phyloP scores from a whole-genome alignment of 768 basidiomycete species.

The Xanthoconium stramineum region DNA sequence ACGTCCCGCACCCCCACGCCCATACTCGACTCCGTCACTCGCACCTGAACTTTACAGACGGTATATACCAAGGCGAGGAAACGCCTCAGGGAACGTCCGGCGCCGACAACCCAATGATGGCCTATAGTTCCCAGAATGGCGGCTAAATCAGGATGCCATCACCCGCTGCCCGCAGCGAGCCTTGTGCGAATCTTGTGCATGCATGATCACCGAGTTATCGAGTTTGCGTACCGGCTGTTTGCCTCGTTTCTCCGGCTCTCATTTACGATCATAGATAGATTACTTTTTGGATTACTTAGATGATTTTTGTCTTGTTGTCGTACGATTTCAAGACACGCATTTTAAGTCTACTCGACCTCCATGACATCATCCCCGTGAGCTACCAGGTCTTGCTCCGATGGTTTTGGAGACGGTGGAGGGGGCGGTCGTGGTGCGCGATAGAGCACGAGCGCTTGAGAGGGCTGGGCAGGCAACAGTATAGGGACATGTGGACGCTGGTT shows the following conservation, averaged over 20 bases:
- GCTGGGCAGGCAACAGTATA: conserved; percentile 14
- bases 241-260: conserved; percentile 18
- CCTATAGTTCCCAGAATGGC: conserved; percentile 40
- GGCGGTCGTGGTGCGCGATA: conserved; percentile 42
- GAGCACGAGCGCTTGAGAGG: conserved; percentile 50
- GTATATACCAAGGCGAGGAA: conserved; percentile 34
- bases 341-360: conserved; percentile 44
- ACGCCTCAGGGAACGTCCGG: conserved; percentile 23
- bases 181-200: conserved; percentile 6
- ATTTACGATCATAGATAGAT: conserved; percentile 30
- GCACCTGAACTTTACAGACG: conserved; percentile 44
- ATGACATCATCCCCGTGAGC: conserved; percentile 42
- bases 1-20: conserved; percentile 76
- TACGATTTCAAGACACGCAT: conserved; percentile 11
- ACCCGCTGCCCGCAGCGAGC: background rate
- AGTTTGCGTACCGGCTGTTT: conserved; percentile 21
- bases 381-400: background rate
- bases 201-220: conserved; percentile 8
- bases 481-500: conserved; percentile 21
- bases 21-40: conserved; percentile 72
- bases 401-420: conserved; percentile 18
- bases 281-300: conserved; percentile 23
- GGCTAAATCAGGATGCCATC: conserved; percentile 10
- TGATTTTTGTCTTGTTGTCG: conserved; percentile 16
- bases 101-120: conserved; percentile 46